These are phyloP conservation scores for Rhizoctonia solani DNA, from an alignment of 1,284 basidiomycete species.

Conservation along the genomic window DNA sequence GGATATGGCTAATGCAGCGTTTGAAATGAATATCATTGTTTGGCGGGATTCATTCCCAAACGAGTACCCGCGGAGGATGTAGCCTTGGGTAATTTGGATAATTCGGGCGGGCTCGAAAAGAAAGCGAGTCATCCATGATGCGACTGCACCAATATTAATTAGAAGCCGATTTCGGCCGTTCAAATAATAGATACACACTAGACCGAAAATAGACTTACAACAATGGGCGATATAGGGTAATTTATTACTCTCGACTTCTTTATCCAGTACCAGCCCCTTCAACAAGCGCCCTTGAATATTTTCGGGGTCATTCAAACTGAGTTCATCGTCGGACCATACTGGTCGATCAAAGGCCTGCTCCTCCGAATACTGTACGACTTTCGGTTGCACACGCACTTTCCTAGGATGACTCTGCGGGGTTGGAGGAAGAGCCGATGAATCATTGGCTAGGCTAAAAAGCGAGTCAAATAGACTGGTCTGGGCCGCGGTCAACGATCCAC, in stretches of 20 bases:
- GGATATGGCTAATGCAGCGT: not conserved
- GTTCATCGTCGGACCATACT: constrained; percentile 16
- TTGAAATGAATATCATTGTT: not conserved
- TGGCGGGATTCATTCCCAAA: constrained; percentile 1
- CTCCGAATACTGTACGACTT: too few relatives aligned
- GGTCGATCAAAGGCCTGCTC: too few relatives aligned
- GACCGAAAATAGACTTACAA: constrained; percentile 16
- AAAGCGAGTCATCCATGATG: not conserved
- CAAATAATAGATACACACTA: too few relatives aligned
- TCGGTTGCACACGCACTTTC: constrained; percentile 12
- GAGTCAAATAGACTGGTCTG: constrained; percentile 23
- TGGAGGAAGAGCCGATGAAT: not conserved
- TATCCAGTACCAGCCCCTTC: not conserved
- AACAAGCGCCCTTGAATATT: not conserved
- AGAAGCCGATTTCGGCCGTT: constrained; percentile 5
- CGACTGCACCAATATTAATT: too few relatives aligned
- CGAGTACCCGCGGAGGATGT: not conserved
- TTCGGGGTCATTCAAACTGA: constrained; percentile 18
- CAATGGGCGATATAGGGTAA: constrained; percentile 25
- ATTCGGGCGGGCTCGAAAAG: not conserved
- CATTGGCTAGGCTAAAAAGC: constrained; percentile 16
- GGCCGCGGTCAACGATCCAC: not conserved
- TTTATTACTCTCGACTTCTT: constrained; percentile 1
- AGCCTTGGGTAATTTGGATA: not conserved
- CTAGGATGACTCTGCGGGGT: not conserved